Evolutionary conservation across 2,329 filamentous ascomycete genomes (phyloP).

Genomic region (Alternaria arborescens): DNA sequence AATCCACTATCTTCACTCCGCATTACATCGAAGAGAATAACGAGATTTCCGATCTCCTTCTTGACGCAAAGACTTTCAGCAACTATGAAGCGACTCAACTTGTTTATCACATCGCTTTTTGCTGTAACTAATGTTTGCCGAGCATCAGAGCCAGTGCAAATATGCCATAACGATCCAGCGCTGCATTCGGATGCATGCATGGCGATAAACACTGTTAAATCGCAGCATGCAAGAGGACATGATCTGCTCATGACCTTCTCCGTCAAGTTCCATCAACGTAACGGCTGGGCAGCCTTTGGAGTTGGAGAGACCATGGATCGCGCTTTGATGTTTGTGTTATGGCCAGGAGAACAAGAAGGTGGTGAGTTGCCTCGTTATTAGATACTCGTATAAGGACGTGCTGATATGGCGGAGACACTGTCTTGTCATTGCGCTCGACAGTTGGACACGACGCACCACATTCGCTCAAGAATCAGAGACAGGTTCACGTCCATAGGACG

Average conservation of each 20-base stretch:
- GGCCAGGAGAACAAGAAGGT: not conserved
- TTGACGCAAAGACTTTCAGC: not conserved
- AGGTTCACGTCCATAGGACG: not conserved
- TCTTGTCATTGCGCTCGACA: not conserved
- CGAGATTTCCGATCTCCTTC: not conserved
- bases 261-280: not conserved
- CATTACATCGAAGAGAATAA: not conserved
- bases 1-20: not conserved
- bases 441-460: not conserved
- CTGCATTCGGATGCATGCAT: slow-evolving; percentile 1
- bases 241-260: not conserved
- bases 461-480: not conserved
- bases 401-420: not conserved
- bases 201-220: not conserved
- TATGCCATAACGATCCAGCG: slow-evolving; percentile 7
- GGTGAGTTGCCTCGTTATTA: not conserved
- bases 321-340: not conserved
- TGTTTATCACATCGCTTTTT: not conserved
- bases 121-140: not conserved
- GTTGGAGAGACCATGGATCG: not conserved
- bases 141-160: slow-evolving; percentile 10
- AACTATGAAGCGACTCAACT: not conserved
- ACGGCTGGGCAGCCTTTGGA: not conserved
- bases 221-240: not conserved
- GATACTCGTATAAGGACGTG: not conserved